Conservation (phyloP, 2,329 filamentous ascomycete species). For the Drechslerella coelobrocha region DNA sequence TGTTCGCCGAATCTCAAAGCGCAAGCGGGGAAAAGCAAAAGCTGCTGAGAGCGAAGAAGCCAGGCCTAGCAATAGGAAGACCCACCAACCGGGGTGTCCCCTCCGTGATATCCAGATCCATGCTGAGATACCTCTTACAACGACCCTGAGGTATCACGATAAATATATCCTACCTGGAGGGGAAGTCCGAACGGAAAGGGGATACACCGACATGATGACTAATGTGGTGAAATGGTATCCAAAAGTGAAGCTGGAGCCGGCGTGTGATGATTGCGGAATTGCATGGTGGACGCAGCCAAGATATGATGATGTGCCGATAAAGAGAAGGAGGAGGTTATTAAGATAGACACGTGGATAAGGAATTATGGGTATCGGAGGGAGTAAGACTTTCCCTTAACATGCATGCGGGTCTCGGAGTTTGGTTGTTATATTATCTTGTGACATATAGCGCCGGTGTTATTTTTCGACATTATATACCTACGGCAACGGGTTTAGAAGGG, state of each 20-base stretch:
- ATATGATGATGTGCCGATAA: constrained; percentile 32
- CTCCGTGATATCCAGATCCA: constrained; percentile 37
- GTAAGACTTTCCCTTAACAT: background rate
- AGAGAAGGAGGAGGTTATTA: constrained; percentile 18
- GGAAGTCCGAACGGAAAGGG: constrained; percentile 37
- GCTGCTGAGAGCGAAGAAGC: constrained; percentile 30
- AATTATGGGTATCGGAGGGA: background rate
- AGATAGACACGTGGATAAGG: background rate
- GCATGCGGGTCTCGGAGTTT: constrained; percentile 15
- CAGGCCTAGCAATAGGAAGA: constrained; percentile 40
- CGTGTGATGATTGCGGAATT: constrained; percentile 45
- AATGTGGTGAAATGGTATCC: constrained; percentile 43
- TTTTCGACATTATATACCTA: background rate
- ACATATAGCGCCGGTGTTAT: background rate
- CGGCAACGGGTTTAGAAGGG: background rate
- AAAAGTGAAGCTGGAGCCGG: constrained; percentile 43
- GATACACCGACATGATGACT: constrained; percentile 35
- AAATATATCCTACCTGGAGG: constrained; percentile 41
- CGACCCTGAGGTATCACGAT: constrained; percentile 40
- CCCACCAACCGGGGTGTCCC: constrained; percentile 37
- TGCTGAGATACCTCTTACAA: constrained; percentile 31
- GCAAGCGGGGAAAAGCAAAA: constrained; percentile 30
- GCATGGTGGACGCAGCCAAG: constrained; percentile 46
- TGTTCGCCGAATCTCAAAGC: constrained; percentile 38
- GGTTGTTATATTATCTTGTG: background rate